Evolutionary conservation across 805 yeast genomes (phyloP).

Genomic region (Yarrowia keelungensis): DNA sequence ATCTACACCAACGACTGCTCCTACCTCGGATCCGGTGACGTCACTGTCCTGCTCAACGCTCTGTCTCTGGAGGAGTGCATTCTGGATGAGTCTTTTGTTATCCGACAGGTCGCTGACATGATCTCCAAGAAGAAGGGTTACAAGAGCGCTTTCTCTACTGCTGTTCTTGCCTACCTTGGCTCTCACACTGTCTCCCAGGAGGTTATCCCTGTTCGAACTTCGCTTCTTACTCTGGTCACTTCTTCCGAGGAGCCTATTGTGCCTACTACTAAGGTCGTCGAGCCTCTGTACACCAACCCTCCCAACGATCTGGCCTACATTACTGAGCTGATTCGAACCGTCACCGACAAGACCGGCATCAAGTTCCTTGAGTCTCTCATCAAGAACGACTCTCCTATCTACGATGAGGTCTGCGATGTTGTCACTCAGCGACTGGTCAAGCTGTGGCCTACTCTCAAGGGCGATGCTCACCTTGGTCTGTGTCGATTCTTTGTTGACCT

Average conservation of each 20-base stretch:
- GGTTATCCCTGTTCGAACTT: slow-evolving; percentile 14
- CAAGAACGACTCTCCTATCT: slow-evolving; percentile 48
- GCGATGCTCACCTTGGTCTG: slow-evolving; percentile 63
- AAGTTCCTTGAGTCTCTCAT: slow-evolving; percentile 66
- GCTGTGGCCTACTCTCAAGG: slow-evolving; percentile 64
- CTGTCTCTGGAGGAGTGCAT: slow-evolving; percentile 55
- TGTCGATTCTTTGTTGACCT: slow-evolving; percentile 68
- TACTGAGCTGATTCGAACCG: slow-evolving; percentile 48
- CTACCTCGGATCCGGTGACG: slow-evolving; percentile 54
- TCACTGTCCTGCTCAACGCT: slow-evolving; percentile 55
- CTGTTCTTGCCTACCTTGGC: slow-evolving; percentile 30
- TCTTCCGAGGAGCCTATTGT: slow-evolving; percentile 49
- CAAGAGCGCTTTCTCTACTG: slow-evolving; percentile 31
- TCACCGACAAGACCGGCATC: slow-evolving; percentile 68
- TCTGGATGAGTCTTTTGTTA: slow-evolving; percentile 59
- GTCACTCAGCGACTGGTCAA: slow-evolving; percentile 60
- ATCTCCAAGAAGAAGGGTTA: slow-evolving; percentile 30
- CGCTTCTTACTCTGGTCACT: slow-evolving; percentile 47
- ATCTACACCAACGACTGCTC: slow-evolving; percentile 60
- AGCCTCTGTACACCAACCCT: slow-evolving; percentile 42
- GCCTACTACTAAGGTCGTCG: slow-evolving; percentile 44
- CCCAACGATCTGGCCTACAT: slow-evolving; percentile 22
- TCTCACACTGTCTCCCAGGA: slow-evolving; percentile 31
- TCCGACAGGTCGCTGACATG: slow-evolving; percentile 41
- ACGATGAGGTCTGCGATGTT: slow-evolving; percentile 49